These are phyloP conservation scores for Venustampulla echinocandica DNA, from an alignment of 495 filamentous ascomycete species.

Conservation along the genomic window DNA sequence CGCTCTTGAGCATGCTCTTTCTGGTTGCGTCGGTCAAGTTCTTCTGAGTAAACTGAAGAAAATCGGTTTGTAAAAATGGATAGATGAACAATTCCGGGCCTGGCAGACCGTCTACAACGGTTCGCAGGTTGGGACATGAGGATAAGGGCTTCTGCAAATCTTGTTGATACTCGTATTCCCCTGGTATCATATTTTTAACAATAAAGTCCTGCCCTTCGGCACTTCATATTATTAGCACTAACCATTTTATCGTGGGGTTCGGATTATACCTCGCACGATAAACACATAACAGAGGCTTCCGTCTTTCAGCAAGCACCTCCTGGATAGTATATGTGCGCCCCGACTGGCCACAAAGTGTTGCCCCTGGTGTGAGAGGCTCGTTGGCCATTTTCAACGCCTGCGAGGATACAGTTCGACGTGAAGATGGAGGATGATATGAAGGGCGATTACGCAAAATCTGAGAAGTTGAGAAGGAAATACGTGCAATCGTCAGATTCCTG, in stretches of 20 bases:
- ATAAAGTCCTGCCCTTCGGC: background rate
- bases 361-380: background rate
- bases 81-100: background rate
- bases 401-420: background rate
- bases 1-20: constrained; percentile 11
- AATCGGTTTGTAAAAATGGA: constrained; percentile 4
- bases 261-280: background rate
- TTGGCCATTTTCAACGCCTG: background rate
- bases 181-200: background rate
- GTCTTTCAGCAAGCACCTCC: background rate
- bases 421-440: background rate
- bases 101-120: background rate
- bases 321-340: background rate
- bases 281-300: background rate
- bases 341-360: background rate
- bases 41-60: constrained; percentile 11
- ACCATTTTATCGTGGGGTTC: background rate
- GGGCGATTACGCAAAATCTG: background rate
- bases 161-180: background rate
- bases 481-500: no score
- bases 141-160: background rate
- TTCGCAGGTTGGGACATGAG: background rate
- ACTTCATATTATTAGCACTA: background rate
- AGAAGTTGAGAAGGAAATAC: background rate
- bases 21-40: constrained; percentile 1